These are phyloP conservation scores for Neovahlkampfia damariscottae DNA, from an alignment of 78 protist species.

Conservation along the genomic window DNA sequence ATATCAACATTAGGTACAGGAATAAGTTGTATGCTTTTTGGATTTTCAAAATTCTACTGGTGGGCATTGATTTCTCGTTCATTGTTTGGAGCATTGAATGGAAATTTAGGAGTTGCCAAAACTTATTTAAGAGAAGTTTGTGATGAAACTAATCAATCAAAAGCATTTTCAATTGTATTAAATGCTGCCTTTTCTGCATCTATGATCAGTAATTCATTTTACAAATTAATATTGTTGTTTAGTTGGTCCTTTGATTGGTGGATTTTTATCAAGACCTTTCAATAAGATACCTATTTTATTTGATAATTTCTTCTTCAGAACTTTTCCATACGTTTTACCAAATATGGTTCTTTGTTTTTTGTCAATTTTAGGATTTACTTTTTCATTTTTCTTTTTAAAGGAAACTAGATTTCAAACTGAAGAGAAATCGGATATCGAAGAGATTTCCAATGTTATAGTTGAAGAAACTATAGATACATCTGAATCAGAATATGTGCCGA, in stretches of 20 bases:
- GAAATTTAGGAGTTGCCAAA: no score
- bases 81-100: no score
- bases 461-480: no score
- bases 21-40: no score
- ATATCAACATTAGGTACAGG: no score
- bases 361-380: background rate
- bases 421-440: background rate
- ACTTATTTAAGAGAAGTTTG: background rate
- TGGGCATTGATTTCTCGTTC: no score
- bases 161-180: background rate
- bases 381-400: background rate
- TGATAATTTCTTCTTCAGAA: background rate
- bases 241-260: slow-evolving; percentile 1
- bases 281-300: background rate
- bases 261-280: background rate
- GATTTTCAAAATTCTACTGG: no score
- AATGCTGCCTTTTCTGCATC: no score
- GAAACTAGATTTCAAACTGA: background rate
- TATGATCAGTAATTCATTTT: no score
- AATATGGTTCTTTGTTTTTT: background rate
- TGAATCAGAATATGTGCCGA: no score
- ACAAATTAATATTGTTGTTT: background rate
- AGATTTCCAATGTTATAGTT: no score
- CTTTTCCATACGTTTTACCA: background rate
- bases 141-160: background rate